Conservation (phyloP, 2,329 filamentous ascomycete genomes). For the Microsporum audouinii region DNA sequence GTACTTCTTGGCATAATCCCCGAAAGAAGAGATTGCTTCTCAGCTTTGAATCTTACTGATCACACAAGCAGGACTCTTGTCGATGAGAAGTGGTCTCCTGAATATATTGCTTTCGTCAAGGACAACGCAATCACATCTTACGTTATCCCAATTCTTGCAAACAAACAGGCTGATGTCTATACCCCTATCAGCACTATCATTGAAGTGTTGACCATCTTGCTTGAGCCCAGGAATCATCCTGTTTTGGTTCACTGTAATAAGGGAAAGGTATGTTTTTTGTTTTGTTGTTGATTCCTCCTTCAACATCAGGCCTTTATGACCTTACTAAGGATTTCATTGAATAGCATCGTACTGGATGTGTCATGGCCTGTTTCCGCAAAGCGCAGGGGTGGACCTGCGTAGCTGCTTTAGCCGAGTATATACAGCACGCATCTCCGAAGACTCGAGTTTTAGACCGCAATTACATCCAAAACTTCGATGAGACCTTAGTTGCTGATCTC, state of each 20-base stretch:
- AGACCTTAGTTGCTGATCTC: slow-evolving; percentile 15
- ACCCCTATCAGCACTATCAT: slow-evolving; percentile 58
- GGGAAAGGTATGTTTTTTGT: slow-evolving; percentile 49
- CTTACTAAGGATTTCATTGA: not conserved
- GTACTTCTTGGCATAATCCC: slow-evolving; percentile 21
- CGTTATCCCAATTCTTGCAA: slow-evolving; percentile 70
- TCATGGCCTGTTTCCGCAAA: slow-evolving; percentile 69
- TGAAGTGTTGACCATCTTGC: slow-evolving; percentile 57
- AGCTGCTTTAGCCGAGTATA: slow-evolving; percentile 61
- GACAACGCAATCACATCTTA: slow-evolving; percentile 58
- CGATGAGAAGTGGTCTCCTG: slow-evolving; percentile 44
- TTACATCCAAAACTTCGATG: slow-evolving; percentile 22
- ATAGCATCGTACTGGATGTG: slow-evolving; percentile 77
- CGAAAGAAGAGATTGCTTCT: not conserved
- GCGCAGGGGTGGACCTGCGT: slow-evolving; percentile 55
- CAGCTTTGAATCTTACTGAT: not conserved
- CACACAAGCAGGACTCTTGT: slow-evolving; percentile 46
- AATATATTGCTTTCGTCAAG: slow-evolving; percentile 50
- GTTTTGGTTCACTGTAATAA: slow-evolving; percentile 88
- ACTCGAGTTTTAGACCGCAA: slow-evolving; percentile 30
- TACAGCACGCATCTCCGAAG: slow-evolving; percentile 45
- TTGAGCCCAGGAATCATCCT: slow-evolving; percentile 64
- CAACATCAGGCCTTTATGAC: not conserved
- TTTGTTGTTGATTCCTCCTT: not conserved
- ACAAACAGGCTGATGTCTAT: slow-evolving; percentile 59